phyloP scores from a whole-genome alignment of 1,284 basidiomycete species.

The Fomitiporia mediterranea region DNA sequence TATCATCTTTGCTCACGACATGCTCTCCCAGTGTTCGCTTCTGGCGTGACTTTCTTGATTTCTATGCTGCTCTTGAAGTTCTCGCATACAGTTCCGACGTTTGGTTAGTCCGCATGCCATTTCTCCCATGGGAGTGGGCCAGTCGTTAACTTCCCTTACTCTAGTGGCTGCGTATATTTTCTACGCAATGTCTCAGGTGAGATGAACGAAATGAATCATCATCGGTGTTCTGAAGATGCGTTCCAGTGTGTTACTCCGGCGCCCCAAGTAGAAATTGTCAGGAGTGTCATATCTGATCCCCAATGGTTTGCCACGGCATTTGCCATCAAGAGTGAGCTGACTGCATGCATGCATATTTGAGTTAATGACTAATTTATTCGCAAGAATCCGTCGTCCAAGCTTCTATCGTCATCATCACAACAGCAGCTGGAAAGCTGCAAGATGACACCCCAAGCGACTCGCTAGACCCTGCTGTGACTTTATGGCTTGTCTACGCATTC shows the following conservation, averaged over 20 bases:
- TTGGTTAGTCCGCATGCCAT: slow-evolving; percentile 29
- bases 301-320: slow-evolving; percentile 43
- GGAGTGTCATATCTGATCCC: slow-evolving; percentile 39
- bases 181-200: slow-evolving; percentile 40
- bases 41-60: slow-evolving; percentile 37
- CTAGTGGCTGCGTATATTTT: slow-evolving; percentile 41
- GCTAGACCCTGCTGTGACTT: slow-evolving; percentile 37
- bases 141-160: not conserved
- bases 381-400: slow-evolving; percentile 39
- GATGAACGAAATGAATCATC: not conserved
- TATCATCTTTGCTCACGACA: not conserved
- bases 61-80: slow-evolving; percentile 42
- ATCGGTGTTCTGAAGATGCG: not conserved
- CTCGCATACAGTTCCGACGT: slow-evolving; percentile 36
- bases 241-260: slow-evolving; percentile 37
- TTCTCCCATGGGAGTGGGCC: not conserved
- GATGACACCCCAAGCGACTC: slow-evolving; percentile 36
- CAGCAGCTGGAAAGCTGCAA: slow-evolving; percentile 39
- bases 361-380: not conserved
- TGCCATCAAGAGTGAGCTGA: slow-evolving; percentile 36
- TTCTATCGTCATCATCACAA: slow-evolving; percentile 43
- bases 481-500: slow-evolving; percentile 42
- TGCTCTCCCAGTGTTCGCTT: slow-evolving; percentile 35
- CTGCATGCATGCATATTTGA: not conserved
- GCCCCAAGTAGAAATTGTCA: slow-evolving; percentile 43